Evolutionary conservation across 768 basidiomycete genomes (phyloP).

Genomic region (Agaricus sinodeliciosus): DNA sequence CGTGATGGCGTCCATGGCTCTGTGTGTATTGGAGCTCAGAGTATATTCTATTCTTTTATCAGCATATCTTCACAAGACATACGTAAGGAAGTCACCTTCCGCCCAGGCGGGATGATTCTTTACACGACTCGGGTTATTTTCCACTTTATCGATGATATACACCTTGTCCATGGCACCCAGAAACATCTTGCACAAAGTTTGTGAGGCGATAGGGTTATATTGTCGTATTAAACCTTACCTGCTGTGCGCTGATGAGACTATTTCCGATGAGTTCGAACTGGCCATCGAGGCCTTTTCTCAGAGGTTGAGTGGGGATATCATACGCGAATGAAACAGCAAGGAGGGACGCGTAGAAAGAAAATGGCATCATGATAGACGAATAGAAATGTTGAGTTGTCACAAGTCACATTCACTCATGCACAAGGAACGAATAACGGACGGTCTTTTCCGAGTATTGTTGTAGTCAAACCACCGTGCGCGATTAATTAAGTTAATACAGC

Average conservation of each 20-base stretch:
- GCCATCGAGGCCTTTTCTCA: slow-evolving; percentile 35
- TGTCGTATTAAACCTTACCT: slow-evolving; percentile 30
- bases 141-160: slow-evolving; percentile 71
- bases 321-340: background rate
- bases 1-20: slow-evolving; percentile 69
- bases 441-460: too few species aligned
- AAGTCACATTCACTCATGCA: background rate
- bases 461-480: too few species aligned
- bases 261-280: slow-evolving; percentile 61
- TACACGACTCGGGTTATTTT: slow-evolving; percentile 58
- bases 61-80: background rate
- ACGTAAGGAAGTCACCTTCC: slow-evolving; percentile 33
- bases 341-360: slow-evolving; percentile 4
- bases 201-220: background rate
- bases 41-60: slow-evolving; percentile 39
- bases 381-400: background rate
- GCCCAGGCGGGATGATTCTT: slow-evolving; percentile 70
- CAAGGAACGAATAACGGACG: too few species aligned
- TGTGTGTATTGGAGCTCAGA: slow-evolving; percentile 43
- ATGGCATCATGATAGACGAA: background rate
- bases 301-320: slow-evolving; percentile 39
- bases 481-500: too few species aligned
- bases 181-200: slow-evolving; percentile 30
- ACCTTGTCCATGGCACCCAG: slow-evolving; percentile 38
- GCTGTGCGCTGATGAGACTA: slow-evolving; percentile 66